These are phyloP conservation scores for Chlamydomonas schloesseri DNA, from an alignment of 139 green algal genomes.

Conservation along the genomic window DNA sequence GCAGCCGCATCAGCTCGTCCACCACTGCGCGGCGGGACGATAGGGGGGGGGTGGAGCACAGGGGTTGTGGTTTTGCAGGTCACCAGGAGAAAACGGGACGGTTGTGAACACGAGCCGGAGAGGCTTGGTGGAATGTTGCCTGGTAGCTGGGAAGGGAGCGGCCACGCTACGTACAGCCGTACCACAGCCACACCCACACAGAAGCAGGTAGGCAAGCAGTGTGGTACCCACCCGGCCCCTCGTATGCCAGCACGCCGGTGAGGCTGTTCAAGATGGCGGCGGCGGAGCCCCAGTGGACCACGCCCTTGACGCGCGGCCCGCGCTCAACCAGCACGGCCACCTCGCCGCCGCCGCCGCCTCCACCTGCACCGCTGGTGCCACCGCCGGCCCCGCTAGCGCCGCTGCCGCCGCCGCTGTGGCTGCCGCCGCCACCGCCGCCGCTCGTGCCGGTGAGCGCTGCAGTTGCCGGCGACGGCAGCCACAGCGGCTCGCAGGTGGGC, in stretches of 20 bases:
- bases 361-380: background rate
- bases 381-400: background rate
- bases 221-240: background rate
- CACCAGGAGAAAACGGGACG: too few species aligned
- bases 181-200: too few species aligned
- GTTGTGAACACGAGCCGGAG: too few species aligned
- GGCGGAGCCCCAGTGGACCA: constrained; percentile 23
- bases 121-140: too few species aligned
- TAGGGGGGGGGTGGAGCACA: too few species aligned
- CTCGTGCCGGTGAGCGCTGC: background rate
- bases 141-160: too few species aligned
- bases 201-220: too few species aligned
- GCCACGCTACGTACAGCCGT: too few species aligned
- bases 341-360: background rate
- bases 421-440: too few species aligned
- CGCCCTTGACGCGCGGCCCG: constrained; percentile 9
- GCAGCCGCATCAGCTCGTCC: constrained; percentile 11
- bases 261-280: background rate
- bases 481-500: background rate
- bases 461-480: too few species aligned
- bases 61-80: too few species aligned
- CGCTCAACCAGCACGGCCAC: background rate
- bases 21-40: background rate
- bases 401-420: too few species aligned
- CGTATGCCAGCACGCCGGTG: constrained; percentile 7